phyloP scores from a whole-genome alignment of 2,329 filamentous ascomycete genomes.

The Lecanicillium sp. region DNA sequence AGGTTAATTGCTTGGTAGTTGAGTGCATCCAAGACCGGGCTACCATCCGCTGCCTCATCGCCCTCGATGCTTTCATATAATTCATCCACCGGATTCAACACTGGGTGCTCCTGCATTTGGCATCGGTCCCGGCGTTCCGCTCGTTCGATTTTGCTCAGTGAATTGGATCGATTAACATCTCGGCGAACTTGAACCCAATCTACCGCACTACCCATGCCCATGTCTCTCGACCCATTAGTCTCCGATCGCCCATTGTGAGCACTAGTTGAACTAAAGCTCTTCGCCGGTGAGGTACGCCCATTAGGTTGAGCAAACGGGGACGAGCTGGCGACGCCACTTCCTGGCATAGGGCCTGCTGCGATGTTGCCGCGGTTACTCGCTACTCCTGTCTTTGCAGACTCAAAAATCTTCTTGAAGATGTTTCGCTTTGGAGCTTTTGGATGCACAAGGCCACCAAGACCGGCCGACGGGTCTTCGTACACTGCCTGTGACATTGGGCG shows the following conservation, averaged over 20 bases:
- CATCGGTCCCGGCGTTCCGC: slow-evolving; percentile 80
- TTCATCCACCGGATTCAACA: slow-evolving; percentile 83
- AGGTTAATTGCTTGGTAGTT: slow-evolving; percentile 77
- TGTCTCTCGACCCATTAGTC: slow-evolving; percentile 56
- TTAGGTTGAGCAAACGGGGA: slow-evolving; percentile 33
- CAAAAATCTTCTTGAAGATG: slow-evolving; percentile 93
- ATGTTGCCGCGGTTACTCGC: slow-evolving; percentile 84
- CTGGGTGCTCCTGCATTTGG: slow-evolving; percentile 87
- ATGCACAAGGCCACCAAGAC: slow-evolving; percentile 68
- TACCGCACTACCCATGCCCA: slow-evolving; percentile 54
- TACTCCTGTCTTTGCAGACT: slow-evolving; percentile 87
- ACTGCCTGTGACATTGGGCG: slow-evolving; percentile 59
- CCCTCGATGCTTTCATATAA: slow-evolving; percentile 79
- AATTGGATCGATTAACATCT: slow-evolving; percentile 93
- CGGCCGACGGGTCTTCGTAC: slow-evolving; percentile 55
- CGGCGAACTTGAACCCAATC: slow-evolving; percentile 98
- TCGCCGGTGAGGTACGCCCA: slow-evolving; percentile 15
- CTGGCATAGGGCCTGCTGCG: slow-evolving; percentile 41
- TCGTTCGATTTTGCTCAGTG: slow-evolving; percentile 79
- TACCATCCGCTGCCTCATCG: slow-evolving; percentile 79
- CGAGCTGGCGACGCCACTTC: slow-evolving; percentile 33
- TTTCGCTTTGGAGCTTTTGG: slow-evolving; percentile 77
- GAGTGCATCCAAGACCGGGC: slow-evolving; percentile 71
- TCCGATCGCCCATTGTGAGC: slow-evolving; percentile 26
- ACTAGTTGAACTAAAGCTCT: slow-evolving; percentile 22